A percentile compares a stretch with the other conserved stretches of the same genome.
Conservation (phyloP, 208 protist species). For the Balamuthia mandrillaris region DNA sequence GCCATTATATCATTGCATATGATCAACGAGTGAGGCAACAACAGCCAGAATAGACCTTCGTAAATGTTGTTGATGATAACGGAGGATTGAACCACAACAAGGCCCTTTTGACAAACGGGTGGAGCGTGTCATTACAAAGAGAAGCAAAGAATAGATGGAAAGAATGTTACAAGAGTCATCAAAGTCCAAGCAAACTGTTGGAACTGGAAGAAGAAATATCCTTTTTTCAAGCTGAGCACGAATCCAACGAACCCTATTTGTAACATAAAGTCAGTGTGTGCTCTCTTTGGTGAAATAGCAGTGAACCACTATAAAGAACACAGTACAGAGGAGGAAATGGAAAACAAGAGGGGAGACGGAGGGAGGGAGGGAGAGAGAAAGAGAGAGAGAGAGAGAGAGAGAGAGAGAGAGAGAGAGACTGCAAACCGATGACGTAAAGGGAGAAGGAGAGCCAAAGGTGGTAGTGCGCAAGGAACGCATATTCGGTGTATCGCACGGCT, state of each 20-base stretch:
- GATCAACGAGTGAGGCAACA: constrained; percentile 42
- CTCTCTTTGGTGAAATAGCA: neutral
- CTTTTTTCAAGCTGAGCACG: constrained; percentile 60
- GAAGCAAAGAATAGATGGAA: too few species aligned
- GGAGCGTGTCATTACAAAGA: too few species aligned
- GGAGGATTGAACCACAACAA: constrained; percentile 53
- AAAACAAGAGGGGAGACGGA: constrained; percentile 16
- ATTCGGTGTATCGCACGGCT: neutral
- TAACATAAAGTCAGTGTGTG: neutral
- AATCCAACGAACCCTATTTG: constrained; percentile 51
- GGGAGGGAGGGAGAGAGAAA: neutral
- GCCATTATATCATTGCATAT: constrained; percentile 57
- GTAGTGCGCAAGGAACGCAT: too few species aligned
- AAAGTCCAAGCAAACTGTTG: constrained; percentile 69
- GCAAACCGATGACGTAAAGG: too few species aligned
- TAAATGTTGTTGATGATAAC: constrained; percentile 64
- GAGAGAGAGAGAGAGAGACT: neutral
- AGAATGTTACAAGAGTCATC: constrained; percentile 60
- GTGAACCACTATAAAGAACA: neutral
- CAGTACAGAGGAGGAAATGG: constrained; percentile 42
- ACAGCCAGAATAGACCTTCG: constrained; percentile 67
- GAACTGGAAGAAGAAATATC: constrained; percentile 68
- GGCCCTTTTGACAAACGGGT: too few species aligned
- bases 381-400: neutral
- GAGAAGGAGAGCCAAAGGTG: too few species aligned